Percentiles rank a stretch among this genome's conserved stretches.
phyloP scores from a whole-genome alignment of 331 rosid genomes.

The Prunus yedoensis region DNA sequence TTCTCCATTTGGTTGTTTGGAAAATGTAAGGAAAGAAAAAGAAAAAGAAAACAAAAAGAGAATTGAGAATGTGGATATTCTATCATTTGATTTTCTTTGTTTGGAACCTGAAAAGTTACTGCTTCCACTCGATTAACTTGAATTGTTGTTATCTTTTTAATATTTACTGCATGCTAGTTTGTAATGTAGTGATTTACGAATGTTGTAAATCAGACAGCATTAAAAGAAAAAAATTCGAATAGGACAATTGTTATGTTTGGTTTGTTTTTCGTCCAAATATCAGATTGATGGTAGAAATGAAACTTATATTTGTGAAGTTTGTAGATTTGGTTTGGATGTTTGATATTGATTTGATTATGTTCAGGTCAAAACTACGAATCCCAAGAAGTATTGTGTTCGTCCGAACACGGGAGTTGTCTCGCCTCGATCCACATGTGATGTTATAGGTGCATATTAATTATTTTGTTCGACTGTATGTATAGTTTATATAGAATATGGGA shows the following conservation, averaged over 20 bases:
- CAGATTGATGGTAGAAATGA: slow-evolving; percentile 1
- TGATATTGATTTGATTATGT: slow-evolving; percentile 3
- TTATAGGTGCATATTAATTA: slow-evolving; percentile 55
- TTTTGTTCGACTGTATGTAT: background rate
- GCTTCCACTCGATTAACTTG: background rate
- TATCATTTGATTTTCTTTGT: background rate
- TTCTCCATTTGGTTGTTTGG: slow-evolving; percentile 10
- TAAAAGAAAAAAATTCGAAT: background rate
- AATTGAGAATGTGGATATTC: slow-evolving; percentile 8
- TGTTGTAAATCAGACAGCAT: background rate
- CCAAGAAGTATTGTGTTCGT: slow-evolving; percentile 94
- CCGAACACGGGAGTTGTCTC: slow-evolving; percentile 86
- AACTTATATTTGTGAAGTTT: background rate
- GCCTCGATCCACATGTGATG: slow-evolving; percentile 82
- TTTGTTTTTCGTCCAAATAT: background rate
- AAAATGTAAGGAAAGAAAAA: background rate
- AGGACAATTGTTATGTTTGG: background rate
- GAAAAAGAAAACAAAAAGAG: background rate
- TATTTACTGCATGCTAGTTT: background rate
- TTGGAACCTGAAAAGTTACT: slow-evolving; percentile 1
- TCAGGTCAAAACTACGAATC: slow-evolving; percentile 94
- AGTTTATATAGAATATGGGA: background rate
- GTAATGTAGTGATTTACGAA: background rate
- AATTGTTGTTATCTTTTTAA: background rate
- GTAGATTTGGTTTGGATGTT: slow-evolving; percentile 15